Conservation (phyloP, 2,329 filamentous ascomycete species). For the Nannizzia gypsea region DNA sequence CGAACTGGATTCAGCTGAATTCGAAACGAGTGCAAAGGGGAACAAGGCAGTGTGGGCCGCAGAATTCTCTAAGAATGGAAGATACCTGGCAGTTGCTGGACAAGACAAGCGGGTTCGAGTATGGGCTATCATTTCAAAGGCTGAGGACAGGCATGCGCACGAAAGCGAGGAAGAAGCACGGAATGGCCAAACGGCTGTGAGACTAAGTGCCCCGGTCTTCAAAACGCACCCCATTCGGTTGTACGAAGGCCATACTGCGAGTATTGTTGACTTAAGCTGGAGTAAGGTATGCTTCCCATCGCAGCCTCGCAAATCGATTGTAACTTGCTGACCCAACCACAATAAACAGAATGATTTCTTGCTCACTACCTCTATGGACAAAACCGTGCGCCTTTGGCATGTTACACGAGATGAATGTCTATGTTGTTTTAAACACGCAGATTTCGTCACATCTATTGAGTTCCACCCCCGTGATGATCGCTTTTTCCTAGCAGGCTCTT, state of each 20-base stretch:
- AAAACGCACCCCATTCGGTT: slow-evolving; percentile 64
- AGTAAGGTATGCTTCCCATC: slow-evolving; percentile 54
- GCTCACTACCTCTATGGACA: slow-evolving; percentile 93
- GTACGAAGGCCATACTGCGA: slow-evolving; percentile 71
- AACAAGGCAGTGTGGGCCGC: slow-evolving; percentile 74
- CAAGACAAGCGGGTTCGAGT: slow-evolving; percentile 76
- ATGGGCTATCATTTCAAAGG: slow-evolving; percentile 75
- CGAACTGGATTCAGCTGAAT: slow-evolving; percentile 20
- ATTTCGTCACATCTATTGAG: slow-evolving; percentile 87
- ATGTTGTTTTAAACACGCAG: slow-evolving; percentile 86
- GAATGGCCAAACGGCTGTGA: slow-evolving; percentile 43
- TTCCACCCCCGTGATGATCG: slow-evolving; percentile 93
- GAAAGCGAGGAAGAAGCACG: slow-evolving; percentile 50
- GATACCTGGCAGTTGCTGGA: slow-evolving; percentile 81
- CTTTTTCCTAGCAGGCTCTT: slow-evolving; percentile 87
- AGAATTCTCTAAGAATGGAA: slow-evolving; percentile 86
- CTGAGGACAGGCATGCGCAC: slow-evolving; percentile 63
- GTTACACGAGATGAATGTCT: slow-evolving; percentile 72
- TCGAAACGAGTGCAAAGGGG: slow-evolving; percentile 22
- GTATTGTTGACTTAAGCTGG: slow-evolving; percentile 88
- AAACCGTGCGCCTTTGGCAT: slow-evolving; percentile 92
- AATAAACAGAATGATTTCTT: slow-evolving; percentile 75
- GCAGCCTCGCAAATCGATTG: not conserved
- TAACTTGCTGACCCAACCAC: not conserved
- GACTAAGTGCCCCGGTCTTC: slow-evolving; percentile 83